These are phyloP conservation scores for Carex cristatella DNA, from an alignment of 176 grass and related monocot species.

Conservation along the genomic window DNA sequence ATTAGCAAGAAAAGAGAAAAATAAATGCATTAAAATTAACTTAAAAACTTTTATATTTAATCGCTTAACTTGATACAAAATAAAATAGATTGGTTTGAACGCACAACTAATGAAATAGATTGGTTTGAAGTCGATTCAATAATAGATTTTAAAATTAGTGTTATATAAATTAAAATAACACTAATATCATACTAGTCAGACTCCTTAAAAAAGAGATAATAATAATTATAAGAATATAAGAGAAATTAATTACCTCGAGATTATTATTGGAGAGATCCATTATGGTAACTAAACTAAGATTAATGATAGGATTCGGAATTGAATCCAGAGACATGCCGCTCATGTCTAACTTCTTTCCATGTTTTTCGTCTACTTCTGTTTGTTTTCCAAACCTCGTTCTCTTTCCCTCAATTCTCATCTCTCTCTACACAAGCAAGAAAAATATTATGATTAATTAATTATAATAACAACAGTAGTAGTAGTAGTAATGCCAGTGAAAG, in stretches of 20 bases:
- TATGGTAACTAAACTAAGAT: conserved; percentile 59
- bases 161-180: too few relatives aligned
- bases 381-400: conserved; percentile 33
- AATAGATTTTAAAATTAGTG: too few relatives aligned
- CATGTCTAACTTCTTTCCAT: conserved; percentile 67
- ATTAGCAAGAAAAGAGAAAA: not conserved
- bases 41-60: too few relatives aligned
- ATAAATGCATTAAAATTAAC: too few relatives aligned
- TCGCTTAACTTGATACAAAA: too few relatives aligned
- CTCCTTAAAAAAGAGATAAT: conserved; percentile 5
- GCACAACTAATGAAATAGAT: too few relatives aligned
- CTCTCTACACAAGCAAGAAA: conserved; percentile 5
- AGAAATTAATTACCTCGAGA: conserved; percentile 44
- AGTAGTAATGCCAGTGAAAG: not conserved
- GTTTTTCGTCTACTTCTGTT: conserved; percentile 32
- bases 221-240: not conserved
- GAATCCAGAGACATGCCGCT: conserved; percentile 67
- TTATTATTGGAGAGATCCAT: conserved; percentile 96
- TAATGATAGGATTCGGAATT: conserved; percentile 59
- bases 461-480: not conserved
- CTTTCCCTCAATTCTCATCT: conserved; percentile 23
- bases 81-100: too few relatives aligned
- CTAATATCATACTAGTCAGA: too few relatives aligned
- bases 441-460: not conserved
- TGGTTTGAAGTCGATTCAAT: too few relatives aligned